Conservation (phyloP, 352 stramenopile genomes). For the Lagenidium giganteum region DNA sequence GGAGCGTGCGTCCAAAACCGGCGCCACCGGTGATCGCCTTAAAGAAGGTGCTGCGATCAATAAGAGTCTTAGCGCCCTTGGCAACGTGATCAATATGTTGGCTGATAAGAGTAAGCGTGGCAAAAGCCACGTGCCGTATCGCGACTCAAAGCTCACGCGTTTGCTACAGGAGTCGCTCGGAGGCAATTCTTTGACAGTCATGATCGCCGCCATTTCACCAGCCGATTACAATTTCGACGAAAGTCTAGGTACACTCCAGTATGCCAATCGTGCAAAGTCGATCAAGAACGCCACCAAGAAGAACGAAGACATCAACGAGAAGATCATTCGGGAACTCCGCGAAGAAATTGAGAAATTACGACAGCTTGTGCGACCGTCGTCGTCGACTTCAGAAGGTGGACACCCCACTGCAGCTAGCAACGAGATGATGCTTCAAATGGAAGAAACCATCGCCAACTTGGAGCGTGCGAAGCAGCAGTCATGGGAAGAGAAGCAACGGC, state of each 20-base stretch:
- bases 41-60: slow-evolving; percentile 93
- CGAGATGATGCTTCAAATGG: slow-evolving; percentile 73
- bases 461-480: slow-evolving; percentile 85
- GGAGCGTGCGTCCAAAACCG: slow-evolving; percentile 85
- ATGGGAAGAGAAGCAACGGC: slow-evolving; percentile 88
- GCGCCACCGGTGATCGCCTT: slow-evolving; percentile 76
- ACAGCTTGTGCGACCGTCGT: slow-evolving; percentile 73
- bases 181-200: slow-evolving; percentile 91
- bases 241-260: slow-evolving; percentile 91
- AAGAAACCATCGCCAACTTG: slow-evolving; percentile 82
- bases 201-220: slow-evolving; percentile 91
- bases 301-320: slow-evolving; percentile 91
- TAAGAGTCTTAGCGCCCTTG: slow-evolving; percentile 87
- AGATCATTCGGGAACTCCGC: slow-evolving; percentile 87
- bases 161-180: slow-evolving; percentile 88
- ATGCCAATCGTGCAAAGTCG: slow-evolving; percentile 89
- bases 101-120: slow-evolving; percentile 34
- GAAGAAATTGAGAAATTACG: slow-evolving; percentile 90
- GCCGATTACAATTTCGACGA: slow-evolving; percentile 93
- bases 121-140: slow-evolving; percentile 84
- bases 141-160: slow-evolving; percentile 89
- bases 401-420: slow-evolving; percentile 11
- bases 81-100: slow-evolving; percentile 92
- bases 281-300: slow-evolving; percentile 87
- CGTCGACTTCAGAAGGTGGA: slow-evolving; percentile 11